A percentile compares a stretch with the other conserved stretches of the same genome.
Conservation (phyloP, 2,329 filamentous ascomycete species). For the Plectosphaerella plurivora region DNA sequence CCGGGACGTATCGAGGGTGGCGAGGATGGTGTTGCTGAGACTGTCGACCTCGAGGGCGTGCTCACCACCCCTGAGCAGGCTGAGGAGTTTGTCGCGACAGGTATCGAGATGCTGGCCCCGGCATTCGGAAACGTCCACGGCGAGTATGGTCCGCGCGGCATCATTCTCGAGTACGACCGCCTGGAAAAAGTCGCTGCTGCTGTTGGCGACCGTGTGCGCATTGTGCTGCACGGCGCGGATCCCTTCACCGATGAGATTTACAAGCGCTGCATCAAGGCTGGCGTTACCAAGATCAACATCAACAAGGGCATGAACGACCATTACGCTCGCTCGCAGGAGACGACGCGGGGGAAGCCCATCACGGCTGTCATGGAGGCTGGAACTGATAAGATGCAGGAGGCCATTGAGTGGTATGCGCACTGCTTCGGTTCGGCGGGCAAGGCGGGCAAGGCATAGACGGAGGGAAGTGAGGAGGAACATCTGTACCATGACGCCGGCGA, state of each 20-base stretch:
- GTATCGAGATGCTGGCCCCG: conserved; percentile 70
- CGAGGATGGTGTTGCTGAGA: conserved; percentile 65
- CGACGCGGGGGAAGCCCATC: conserved; percentile 40
- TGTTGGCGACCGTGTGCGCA: conserved; percentile 38
- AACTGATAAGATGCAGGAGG: conserved; percentile 41
- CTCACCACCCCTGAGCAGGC: conserved; percentile 67
- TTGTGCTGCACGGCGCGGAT: conserved; percentile 44
- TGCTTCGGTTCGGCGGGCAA: conserved; percentile 41
- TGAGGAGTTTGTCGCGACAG: conserved; percentile 65
- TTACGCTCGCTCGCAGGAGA: conserved; percentile 36
- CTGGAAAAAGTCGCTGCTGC: conserved; percentile 36
- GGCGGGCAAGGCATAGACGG: conserved; percentile 17
- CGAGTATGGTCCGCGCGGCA: conserved; percentile 62
- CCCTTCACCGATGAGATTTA: conserved; percentile 42
- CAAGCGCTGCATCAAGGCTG: conserved; percentile 35
- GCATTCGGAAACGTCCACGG: conserved; percentile 76
- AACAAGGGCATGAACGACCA: conserved; percentile 48
- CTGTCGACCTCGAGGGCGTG: conserved; percentile 38
- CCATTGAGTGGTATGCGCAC: conserved; percentile 41
- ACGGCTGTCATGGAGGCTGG: conserved; percentile 43
- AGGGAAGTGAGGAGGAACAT: neutral
- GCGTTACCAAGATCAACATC: conserved; percentile 46
- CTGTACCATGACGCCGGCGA: neutral
- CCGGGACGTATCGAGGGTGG: conserved; percentile 60
- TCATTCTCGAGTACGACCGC: conserved; percentile 53